These are phyloP conservation scores for Cladophialophora bantiana DNA, from an alignment of 2,329 filamentous ascomycete genomes.

Conservation along the genomic window DNA sequence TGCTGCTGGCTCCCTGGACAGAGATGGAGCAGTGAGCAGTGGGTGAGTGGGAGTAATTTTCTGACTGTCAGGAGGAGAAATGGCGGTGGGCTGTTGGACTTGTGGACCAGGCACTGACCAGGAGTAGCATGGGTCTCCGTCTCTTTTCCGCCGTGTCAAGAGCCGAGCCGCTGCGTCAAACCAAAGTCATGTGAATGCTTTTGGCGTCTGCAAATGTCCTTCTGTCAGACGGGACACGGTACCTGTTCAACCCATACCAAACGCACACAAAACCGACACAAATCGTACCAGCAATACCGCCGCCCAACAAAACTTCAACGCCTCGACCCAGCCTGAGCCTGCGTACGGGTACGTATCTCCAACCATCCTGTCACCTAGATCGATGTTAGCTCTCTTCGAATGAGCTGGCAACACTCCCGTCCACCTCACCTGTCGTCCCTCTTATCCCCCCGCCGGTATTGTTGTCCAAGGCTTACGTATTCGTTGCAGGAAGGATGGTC, in stretches of 20 bases:
- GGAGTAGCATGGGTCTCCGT: not conserved
- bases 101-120: not conserved
- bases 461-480: not conserved
- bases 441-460: not conserved
- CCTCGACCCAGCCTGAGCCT: not conserved
- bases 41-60: conserved; percentile 3
- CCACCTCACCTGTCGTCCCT: not conserved
- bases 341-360: not conserved
- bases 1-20: not conserved
- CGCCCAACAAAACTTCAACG: not conserved
- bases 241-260: not conserved
- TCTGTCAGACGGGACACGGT: not conserved
- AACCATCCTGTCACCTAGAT: not conserved
- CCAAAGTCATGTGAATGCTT: conserved; percentile 4
- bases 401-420: not conserved
- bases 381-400: conserved; percentile 1
- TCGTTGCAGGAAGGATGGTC: not conserved
- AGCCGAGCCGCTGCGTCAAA: conserved; percentile 5
- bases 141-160: conserved; percentile 3
- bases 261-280: not conserved
- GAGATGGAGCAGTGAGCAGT: not conserved
- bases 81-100: not conserved
- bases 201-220: not conserved
- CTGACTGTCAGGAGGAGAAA: not conserved
- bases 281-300: not conserved